phyloP scores from a whole-genome alignment of 352 stramenopile genomes.

The Phytophthora tentaculata region DNA sequence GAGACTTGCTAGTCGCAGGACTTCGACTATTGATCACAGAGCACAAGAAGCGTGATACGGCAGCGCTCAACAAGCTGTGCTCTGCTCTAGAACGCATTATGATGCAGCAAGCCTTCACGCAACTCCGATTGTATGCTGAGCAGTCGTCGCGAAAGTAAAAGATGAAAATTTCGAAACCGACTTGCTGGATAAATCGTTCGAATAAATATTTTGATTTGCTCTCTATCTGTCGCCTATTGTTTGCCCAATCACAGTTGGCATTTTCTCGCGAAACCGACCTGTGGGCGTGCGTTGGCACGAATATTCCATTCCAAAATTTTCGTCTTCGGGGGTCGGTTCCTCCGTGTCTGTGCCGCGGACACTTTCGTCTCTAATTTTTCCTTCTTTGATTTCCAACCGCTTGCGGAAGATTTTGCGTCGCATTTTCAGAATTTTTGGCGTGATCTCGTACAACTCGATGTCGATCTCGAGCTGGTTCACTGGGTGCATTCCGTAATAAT shows the following conservation, averaged over 20 bases:
- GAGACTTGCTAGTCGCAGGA: conserved; percentile 71
- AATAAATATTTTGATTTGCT: conserved; percentile 44
- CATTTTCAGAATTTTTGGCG: conserved; percentile 57
- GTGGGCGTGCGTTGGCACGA: conserved; percentile 47
- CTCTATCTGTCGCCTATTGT: conserved; percentile 35
- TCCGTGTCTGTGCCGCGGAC: conserved; percentile 30
- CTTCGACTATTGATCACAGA: conserved; percentile 67
- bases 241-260: conserved; percentile 48
- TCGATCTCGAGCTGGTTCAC: conserved; percentile 60
- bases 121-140: conserved; percentile 23
- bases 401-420: conserved; percentile 63
- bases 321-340: conserved; percentile 53
- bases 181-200: conserved; percentile 15
- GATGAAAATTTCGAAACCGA: conserved; percentile 11
- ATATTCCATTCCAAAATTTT: conserved; percentile 42
- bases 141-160: conserved; percentile 27
- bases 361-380: conserved; percentile 31
- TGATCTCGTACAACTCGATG: conserved; percentile 69
- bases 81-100: conserved; percentile 20
- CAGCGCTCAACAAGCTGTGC: conserved; percentile 43
- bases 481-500: conserved; percentile 57
- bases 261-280: conserved; percentile 42
- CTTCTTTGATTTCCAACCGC: conserved; percentile 41
- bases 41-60: conserved; percentile 57
- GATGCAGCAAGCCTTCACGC: conserved; percentile 15